Evolutionary conservation across 208 protist species (phyloP), one percentile per base, ranked within the genome.

Genomic region (Leishmania aethiopica): DNA sequence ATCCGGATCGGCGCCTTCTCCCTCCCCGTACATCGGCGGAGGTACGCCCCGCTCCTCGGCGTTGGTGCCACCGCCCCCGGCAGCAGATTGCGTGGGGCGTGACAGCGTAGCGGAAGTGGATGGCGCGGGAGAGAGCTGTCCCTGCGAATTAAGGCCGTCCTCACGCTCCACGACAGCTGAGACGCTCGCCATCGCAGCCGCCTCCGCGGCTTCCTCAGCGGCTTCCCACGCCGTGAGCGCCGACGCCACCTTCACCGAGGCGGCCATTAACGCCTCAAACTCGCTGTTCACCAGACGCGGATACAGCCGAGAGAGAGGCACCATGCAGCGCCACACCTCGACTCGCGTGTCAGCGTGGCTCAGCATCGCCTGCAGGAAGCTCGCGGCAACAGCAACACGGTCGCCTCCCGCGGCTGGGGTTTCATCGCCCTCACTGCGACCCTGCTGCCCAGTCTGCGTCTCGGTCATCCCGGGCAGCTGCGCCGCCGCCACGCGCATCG

Each of bases 311-410:
- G 94, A 84, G 28, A 96, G 86, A 32, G 95, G 94, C 40, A 91
- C 87, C 71, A 94, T 75, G 85, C 94, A 95, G 37, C 86, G 80
- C 92, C 94, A 97, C 77, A 95, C 89, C 84, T 94, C 89, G 25
- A 89, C 86, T 5, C 88, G 84, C 22, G 77, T 81, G 51, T 86
- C 83, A 15, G 90, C 93, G 77, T 95, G 87, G 37, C 86, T 69
- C n/a, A 96, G 86, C 28, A 96, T 75, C 32, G 84, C 80, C 1
- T 91, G 45, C 15, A 96, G 78, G 15, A 82, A 49, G 19, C 25
- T 62, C 35, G 51, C 22, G 10, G 51, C 70, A 25, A 35, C 28
- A 57, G 64, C 37, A n/a, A 11, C 47, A 45, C 51, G 28, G 49
- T 73, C 57, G 51, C 66, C 75, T 40, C 32, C 72, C 0, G 51